Evolutionary conservation across 208 protist species (phyloP).

Genomic region (Leishmania aethiopica): DNA sequence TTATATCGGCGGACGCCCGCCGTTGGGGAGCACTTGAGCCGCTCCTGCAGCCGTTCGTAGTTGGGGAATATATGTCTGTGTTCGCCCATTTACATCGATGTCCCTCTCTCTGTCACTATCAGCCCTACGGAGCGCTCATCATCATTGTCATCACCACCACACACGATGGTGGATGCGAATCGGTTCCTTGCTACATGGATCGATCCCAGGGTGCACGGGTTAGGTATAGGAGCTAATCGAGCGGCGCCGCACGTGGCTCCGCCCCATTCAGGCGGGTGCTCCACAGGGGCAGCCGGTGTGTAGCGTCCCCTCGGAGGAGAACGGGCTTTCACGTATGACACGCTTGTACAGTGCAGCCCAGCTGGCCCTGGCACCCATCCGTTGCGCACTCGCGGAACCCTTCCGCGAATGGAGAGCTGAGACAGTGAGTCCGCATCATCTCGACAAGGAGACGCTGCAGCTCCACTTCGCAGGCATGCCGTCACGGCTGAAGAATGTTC

Average conservation of each 20-base stretch:
- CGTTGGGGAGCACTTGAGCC: neutral
- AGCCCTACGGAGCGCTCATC: neutral
- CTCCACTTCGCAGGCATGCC: neutral
- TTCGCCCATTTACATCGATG: too few species aligned
- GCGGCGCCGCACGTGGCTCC: neutral
- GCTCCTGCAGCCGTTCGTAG: neutral
- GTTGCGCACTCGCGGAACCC: neutral
- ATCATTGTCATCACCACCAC: neutral
- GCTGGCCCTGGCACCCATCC: neutral
- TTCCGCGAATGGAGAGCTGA: neutral
- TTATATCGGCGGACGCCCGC: neutral
- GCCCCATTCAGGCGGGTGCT: neutral
- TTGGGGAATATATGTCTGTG: neutral
- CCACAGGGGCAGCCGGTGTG: neutral
- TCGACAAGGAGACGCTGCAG: neutral
- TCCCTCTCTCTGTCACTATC: neutral
- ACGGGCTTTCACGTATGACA: neutral
- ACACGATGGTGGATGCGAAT: neutral
- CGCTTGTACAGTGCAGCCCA: neutral
- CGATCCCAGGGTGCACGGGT: neutral
- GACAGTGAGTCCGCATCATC: neutral
- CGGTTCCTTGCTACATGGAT: neutral
- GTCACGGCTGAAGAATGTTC: neutral
- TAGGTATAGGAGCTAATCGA: neutral
- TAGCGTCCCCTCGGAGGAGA: neutral